Evolutionary conservation across 1,284 basidiomycete species (phyloP).

Genomic region (Cryptococcus sp.): DNA sequence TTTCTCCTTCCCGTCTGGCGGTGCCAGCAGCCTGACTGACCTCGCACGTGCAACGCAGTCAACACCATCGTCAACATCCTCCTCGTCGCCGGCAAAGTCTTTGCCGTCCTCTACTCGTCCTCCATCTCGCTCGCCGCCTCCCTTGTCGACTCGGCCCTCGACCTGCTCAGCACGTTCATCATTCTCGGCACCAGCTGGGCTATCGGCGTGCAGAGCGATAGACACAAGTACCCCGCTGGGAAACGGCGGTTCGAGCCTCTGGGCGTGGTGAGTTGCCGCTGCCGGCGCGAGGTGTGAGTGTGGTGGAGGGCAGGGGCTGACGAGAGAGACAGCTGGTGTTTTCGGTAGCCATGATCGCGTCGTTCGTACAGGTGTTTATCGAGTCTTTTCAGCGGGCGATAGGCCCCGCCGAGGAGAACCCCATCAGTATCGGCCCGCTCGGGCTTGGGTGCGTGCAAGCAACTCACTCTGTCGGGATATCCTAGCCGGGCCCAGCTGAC

Average conservation of each 20-base stretch:
- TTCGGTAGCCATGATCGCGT: conserved; percentile 58
- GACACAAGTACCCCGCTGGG: conserved; percentile 53
- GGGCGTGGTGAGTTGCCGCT: conserved; percentile 40
- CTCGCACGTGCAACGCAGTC: conserved; percentile 26
- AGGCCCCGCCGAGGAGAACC: conserved; percentile 28
- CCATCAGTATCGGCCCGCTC: conserved; percentile 43
- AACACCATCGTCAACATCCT: conserved; percentile 53
- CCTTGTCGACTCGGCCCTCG: conserved; percentile 56
- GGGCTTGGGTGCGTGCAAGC: conserved; percentile 39
- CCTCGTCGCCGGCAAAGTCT: conserved; percentile 54
- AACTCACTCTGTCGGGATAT: not conserved
- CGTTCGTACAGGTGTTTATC: conserved; percentile 53
- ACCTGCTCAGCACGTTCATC: conserved; percentile 55
- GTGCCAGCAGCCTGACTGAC: too few species aligned
- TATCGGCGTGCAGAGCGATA: conserved; percentile 44
- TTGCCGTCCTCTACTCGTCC: conserved; percentile 55
- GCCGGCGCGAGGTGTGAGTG: not conserved
- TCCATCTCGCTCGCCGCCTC: conserved; percentile 58
- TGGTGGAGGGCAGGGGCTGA: conserved; percentile 3
- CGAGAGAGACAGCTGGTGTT: conserved; percentile 49
- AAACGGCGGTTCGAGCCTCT: conserved; percentile 55
- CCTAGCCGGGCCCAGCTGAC: not conserved
- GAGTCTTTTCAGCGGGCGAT: conserved; percentile 51
- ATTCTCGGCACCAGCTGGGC: conserved; percentile 49
- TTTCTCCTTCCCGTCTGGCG: not conserved